Base-by-base conservation (phyloP, 2,329 filamentous ascomycete genomes). In the Hansfordia pulvinata region DNA sequence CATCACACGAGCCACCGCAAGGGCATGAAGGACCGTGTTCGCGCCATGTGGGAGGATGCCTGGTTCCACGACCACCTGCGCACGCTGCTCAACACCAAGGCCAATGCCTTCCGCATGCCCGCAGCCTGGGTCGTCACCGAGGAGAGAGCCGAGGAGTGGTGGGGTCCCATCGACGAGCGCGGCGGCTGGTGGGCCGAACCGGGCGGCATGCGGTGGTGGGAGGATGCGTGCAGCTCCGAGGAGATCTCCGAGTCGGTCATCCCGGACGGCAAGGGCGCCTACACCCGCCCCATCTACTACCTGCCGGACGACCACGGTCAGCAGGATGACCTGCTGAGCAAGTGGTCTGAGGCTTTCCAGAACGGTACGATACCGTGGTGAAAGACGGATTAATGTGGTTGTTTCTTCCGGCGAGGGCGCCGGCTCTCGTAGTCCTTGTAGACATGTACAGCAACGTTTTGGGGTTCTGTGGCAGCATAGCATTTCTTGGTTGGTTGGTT, bases 31-130 rank as follows among this genome's bases (percentile, higher is more conserved):
- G 20, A 20, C 16, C 20, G 11, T 11, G 10, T 29, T 4, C 16
- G 20, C 17, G 12, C 17, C 6, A 29, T 22, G 8, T 29, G 27
- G 27, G 10, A 29, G 15, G n/a, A 29, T 14, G 19, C 10, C 8
- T 29, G 27, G 27, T 29, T 29, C 27, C 14, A 24, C 18, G 21
- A 10, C n/a, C 23, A 29, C 17, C 27, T 29, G 20, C 21, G 27
- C 10, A 6, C 14, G 14, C 24, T 29, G 17, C 21, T 20, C 21
- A 23, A 19, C 11, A 22, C 27, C 10, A 13, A 29, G 11, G 21
- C 20, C n/a, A 20, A 18, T 12, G 22, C 27, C 7, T 17, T 23
- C 11, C 27, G 27, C 17, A 24, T 22, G 17, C 21, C 27, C n/a
- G 13, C 20, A 14, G 27, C 27, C 11, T 20, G 24, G 14, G 27